phyloP scores from a whole-genome alignment of 805 yeast genomes.

The Hanseniaspora lachancei region DNA sequence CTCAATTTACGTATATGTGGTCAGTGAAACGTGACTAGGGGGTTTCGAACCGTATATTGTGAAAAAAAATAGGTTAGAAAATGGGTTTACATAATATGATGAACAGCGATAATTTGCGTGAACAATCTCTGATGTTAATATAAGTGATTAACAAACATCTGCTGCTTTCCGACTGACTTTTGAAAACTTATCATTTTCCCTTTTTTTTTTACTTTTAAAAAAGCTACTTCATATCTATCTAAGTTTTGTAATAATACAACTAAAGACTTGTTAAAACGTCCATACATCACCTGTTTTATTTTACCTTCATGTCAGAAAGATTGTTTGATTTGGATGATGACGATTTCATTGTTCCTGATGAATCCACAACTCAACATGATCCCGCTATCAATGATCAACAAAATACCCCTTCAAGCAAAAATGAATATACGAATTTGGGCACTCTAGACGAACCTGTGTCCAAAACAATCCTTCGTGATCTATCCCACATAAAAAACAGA shows the following conservation, averaged over 20 bases:
- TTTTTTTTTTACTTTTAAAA: background rate
- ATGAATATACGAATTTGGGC: constrained; percentile 18
- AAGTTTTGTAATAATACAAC: too few species aligned
- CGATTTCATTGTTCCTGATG: constrained; percentile 11
- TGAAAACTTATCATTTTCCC: background rate
- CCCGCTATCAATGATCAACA: background rate
- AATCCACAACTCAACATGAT: background rate
- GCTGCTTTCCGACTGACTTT: constrained; percentile 32
- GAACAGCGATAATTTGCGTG: constrained; percentile 28
- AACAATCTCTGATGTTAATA: constrained; percentile 30
- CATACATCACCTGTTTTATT: background rate
- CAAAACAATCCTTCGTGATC: constrained; percentile 24
- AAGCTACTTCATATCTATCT: background rate
- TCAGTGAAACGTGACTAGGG: too few species aligned
- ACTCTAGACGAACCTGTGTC: constrained; percentile 25
- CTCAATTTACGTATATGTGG: too few species aligned
- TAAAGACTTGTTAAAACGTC: too few species aligned
- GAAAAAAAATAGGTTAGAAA: background rate
- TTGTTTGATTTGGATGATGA: constrained; percentile 6
- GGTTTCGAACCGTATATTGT: too few species aligned
- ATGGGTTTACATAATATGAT: constrained; percentile 18
- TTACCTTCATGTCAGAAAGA: background rate
- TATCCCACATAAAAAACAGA: constrained; percentile 23
- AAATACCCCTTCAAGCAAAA: background rate
- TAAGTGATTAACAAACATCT: constrained; percentile 27